Conservation (phyloP, 768 basidiomycete species). For the Hysterangium stoloniferum region DNA sequence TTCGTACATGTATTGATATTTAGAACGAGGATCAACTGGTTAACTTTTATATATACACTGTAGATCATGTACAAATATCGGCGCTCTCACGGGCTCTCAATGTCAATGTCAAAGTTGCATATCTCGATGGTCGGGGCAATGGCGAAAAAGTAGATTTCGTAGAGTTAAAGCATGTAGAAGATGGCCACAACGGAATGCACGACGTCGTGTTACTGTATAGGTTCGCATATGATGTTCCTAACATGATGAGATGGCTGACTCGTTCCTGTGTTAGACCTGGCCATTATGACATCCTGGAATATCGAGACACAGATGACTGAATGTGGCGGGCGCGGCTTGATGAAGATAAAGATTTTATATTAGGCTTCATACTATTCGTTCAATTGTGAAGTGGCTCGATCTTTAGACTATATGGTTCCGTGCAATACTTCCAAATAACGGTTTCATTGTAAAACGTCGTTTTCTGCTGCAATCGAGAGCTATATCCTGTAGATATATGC, state of each 20-base stretch:
- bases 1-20: conserved; percentile 18
- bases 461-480: no score
- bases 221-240: conserved; percentile 32
- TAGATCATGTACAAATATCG: conserved; percentile 77
- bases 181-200: conserved; percentile 28
- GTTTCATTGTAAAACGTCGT: no score
- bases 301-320: conserved; percentile 3
- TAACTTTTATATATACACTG: not conserved
- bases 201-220: conserved; percentile 69
- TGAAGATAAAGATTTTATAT: no score
- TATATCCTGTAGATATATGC: no score
- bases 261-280: conserved; percentile 61
- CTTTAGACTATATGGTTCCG: no score
- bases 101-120: conserved; percentile 66
- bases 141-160: conserved; percentile 57
- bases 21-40: not conserved
- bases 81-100: conserved; percentile 64
- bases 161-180: conserved; percentile 45
- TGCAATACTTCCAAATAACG: no score
- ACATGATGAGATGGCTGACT: conserved; percentile 8
- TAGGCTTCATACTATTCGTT: no score
- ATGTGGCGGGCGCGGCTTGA: not conserved
- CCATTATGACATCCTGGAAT: conserved; percentile 72
- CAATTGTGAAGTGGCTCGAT: no score
- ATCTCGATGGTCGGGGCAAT: conserved; percentile 58